Conservation (phyloP, 371 early-diverging fungal genomes). For the Mucor piriformis region DNA sequence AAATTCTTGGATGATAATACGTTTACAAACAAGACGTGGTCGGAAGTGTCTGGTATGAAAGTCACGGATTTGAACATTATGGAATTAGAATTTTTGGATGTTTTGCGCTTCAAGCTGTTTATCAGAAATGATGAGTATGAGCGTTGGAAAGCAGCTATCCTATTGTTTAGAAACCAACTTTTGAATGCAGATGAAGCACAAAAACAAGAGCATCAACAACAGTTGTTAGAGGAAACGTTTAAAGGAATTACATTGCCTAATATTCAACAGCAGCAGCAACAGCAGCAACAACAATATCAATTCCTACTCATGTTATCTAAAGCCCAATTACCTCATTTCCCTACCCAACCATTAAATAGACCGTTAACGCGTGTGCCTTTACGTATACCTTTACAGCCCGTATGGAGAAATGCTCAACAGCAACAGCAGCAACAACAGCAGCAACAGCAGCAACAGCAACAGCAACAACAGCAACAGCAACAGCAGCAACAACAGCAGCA, state of each 20-base stretch:
- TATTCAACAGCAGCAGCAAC: slow-evolving; percentile 30
- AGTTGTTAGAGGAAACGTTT: slow-evolving; percentile 44
- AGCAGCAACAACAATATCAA: slow-evolving; percentile 39
- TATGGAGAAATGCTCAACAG: slow-evolving; percentile 25
- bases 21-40: slow-evolving; percentile 75
- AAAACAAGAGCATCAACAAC: slow-evolving; percentile 46
- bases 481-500: slow-evolving; percentile 11
- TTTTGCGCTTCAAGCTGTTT: slow-evolving; percentile 60
- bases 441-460: slow-evolving; percentile 15
- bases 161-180: slow-evolving; percentile 42
- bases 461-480: slow-evolving; percentile 9
- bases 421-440: slow-evolving; percentile 12
- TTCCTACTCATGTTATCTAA: slow-evolving; percentile 28
- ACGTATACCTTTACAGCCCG: slow-evolving; percentile 30
- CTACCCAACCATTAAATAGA: slow-evolving; percentile 27
- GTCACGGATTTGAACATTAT: slow-evolving; percentile 68
- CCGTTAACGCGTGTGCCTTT: slow-evolving; percentile 29
- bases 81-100: slow-evolving; percentile 72
- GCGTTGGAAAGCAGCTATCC: slow-evolving; percentile 41
- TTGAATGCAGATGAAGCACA: slow-evolving; percentile 36
- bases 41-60: slow-evolving; percentile 68
- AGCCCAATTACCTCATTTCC: slow-evolving; percentile 30
- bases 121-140: slow-evolving; percentile 63
- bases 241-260: slow-evolving; percentile 41
- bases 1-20: slow-evolving; percentile 74